Base-by-base conservation (phyloP, 2,329 filamentous ascomycete genomes). In the Eurotiales sp. region DNA sequence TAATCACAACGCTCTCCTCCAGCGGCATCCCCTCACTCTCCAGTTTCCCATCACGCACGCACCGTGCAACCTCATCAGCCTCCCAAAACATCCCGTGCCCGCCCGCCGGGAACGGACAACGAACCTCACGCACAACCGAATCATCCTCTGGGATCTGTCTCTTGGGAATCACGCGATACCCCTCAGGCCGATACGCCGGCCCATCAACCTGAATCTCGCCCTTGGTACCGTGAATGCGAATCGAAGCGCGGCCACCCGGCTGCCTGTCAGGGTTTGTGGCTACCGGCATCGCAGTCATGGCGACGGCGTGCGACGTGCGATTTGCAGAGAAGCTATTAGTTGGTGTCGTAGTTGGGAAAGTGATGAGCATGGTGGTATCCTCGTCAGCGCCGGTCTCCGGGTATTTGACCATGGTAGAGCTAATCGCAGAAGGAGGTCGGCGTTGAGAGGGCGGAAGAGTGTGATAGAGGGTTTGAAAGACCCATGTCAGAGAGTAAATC, bases 41-140 rank as follows among this genome's bases (percentile, higher is more conserved):
- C 62, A 85, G 80, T 71, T 83, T 83, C 21, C 89, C 88, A 65
- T 93, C 89, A 40, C 86, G 77, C 52, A 95, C 64, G 58, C 86
- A 88, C 40, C 84, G 77, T 22, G 85, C 88, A 57, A 83, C 86
- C 74, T 90, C 88, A 66, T 91, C 88, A 1, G 88, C 88, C 67
- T 91, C 87, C 86, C 86, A 92, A 72, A 88, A 93, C 88, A 95
- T 93, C 46, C 89, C 90, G 57, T 89, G 85, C 10, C 88, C 89
- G 59, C 75, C 71, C 14, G 76, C 79, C 22, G 82, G 81, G 52
- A 79, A 72, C 11, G 64, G 59, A 48, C 59, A 63, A 40, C 69
- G 66, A 59, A 71, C 64, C 32, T 73, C 65, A 43, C 32, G 32
- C n/a, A 47, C 22, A 11, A 61, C 59, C 5, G 66, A 61, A 45